phyloP scores from a whole-genome alignment of 495 filamentous ascomycete species.

The Aspergillus sparsus region DNA sequence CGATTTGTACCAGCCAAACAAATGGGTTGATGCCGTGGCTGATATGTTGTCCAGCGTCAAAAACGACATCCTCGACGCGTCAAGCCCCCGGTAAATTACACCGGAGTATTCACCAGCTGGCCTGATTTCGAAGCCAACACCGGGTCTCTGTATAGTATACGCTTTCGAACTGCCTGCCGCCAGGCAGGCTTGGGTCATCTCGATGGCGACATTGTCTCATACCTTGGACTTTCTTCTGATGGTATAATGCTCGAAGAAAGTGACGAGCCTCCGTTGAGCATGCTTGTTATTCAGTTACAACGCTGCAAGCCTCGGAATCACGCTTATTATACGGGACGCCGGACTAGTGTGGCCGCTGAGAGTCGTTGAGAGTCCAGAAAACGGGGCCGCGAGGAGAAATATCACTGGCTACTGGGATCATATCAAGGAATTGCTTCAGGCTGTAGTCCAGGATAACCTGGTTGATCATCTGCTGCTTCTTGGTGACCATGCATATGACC shows the following conservation, averaged over 20 bases:
- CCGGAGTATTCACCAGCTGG: not conserved
- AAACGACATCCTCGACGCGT: not conserved
- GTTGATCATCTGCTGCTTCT: constrained; percentile 2
- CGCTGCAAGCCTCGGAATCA: constrained; percentile 2
- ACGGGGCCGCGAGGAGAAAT: not conserved
- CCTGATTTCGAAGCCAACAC: constrained; percentile 7
- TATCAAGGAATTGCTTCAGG: constrained; percentile 1
- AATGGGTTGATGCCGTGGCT: not conserved
- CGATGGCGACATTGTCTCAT: not conserved
- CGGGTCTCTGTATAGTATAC: not conserved
- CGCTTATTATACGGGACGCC: not conserved
- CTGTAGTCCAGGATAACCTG: not conserved
- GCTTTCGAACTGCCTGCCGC: not conserved
- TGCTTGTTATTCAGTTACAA: constrained; percentile 4
- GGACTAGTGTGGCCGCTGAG: not conserved
- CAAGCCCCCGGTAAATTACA: not conserved
- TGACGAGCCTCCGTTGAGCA: not conserved
- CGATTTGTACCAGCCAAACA: not conserved
- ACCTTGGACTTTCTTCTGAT: not conserved
- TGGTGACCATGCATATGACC: not conserved
- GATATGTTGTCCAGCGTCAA: not conserved
- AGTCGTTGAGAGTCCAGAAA: constrained; percentile 2
- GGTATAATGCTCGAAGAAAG: not conserved
- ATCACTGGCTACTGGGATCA: not conserved
- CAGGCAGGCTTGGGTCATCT: not conserved